Percentiles rank a stretch among this genome's conserved stretches.
phyloP scores from a whole-genome alignment of 768 basidiomycete species.

The Hygrocybe coccinea region DNA sequence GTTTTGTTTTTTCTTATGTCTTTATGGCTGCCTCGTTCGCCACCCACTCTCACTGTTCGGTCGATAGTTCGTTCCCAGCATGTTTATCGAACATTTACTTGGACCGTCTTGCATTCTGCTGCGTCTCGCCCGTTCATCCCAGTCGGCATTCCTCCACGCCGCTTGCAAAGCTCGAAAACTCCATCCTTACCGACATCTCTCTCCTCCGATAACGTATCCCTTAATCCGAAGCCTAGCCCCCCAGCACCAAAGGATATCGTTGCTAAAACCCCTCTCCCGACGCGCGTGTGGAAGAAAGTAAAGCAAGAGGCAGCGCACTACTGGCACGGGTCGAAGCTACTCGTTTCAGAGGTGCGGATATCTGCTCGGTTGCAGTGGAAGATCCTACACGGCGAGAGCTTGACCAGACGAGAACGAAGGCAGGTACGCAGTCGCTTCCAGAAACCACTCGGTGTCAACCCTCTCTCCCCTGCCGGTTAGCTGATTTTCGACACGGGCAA shows the following conservation, averaged over 20 bases:
- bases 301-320: constrained; percentile 97
- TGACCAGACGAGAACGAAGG: constrained; percentile 90
- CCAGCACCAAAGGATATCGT: constrained; percentile 39
- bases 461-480: not conserved
- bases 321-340: constrained; percentile 92
- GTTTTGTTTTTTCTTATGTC: constrained; percentile 60
- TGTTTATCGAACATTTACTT: not conserved
- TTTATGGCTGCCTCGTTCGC: constrained; percentile 66
- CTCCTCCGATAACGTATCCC: constrained; percentile 22
- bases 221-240: constrained; percentile 45
- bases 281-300: constrained; percentile 83
- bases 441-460: constrained; percentile 1
- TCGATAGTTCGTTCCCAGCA: constrained; percentile 10
- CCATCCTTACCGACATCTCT: constrained; percentile 16
- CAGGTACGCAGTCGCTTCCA: constrained; percentile 51
- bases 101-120: constrained; percentile 13
- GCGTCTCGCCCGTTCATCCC: constrained; percentile 12
- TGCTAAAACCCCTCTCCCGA: constrained; percentile 41
- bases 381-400: constrained; percentile 81
- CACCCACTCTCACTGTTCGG: constrained; percentile 41
- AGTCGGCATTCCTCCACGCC: constrained; percentile 20
- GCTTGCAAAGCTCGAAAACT: constrained; percentile 35
- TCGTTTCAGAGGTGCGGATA: constrained; percentile 92
- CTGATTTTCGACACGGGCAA: constrained; percentile 6
- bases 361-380: constrained; percentile 85